Conservation (phyloP, 208 protist genomes). For the Wallacemonas sp. region DNA sequence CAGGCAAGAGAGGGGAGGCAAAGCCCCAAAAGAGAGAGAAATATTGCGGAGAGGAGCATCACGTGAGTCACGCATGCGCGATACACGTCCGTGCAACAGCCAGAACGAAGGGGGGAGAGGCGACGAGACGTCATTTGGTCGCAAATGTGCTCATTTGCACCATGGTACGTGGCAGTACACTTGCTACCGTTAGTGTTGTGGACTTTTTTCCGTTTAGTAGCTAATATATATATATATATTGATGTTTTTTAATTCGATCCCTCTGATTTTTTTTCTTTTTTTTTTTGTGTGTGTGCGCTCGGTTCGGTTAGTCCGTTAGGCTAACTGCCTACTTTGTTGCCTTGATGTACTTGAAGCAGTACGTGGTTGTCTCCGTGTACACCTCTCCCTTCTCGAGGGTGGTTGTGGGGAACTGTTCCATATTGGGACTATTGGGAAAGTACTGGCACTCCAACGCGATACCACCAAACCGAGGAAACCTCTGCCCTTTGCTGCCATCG, state of each 20-base stretch:
- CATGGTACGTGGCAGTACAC: too few relatives aligned
- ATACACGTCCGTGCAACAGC: too few relatives aligned
- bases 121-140: neutral
- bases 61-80: neutral
- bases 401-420: conserved; percentile 59
- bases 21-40: too few relatives aligned
- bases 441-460: conserved; percentile 78
- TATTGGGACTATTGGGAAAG: conserved; percentile 78
- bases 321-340: neutral
- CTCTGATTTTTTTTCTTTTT: neutral
- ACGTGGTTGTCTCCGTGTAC: conserved; percentile 66
- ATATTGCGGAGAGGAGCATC: neutral
- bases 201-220: too few relatives aligned
- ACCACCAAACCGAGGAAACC: conserved; percentile 60
- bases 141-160: too few relatives aligned
- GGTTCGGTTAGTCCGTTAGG: too few relatives aligned
- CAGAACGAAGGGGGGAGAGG: too few relatives aligned
- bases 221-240: too few relatives aligned
- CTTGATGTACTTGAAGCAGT: conserved; percentile 60
- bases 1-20: too few relatives aligned
- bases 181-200: too few relatives aligned
- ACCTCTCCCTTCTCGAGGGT: conserved; percentile 55
- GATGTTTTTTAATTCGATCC: too few relatives aligned
- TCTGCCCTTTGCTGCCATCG: conserved; percentile 46
- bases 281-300: neutral